phyloP scores from a whole-genome alignment of 2,329 filamentous ascomycete genomes.

The Fusarium setosum region DNA sequence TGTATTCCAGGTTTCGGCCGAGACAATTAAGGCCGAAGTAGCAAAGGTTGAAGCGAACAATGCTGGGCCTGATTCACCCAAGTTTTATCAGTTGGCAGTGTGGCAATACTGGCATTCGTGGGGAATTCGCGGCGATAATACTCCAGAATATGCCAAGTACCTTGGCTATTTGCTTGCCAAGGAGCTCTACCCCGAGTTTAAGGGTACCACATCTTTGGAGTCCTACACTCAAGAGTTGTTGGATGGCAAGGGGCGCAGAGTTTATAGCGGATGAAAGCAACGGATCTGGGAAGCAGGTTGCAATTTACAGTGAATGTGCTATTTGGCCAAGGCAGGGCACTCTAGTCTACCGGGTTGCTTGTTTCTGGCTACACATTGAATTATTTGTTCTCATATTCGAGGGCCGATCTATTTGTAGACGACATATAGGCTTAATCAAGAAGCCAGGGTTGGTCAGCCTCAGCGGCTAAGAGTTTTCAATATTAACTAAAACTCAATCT shows the following conservation, averaged over 20 bases:
- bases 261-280: background rate
- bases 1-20: background rate
- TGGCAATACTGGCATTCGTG: slow-evolving; percentile 55
- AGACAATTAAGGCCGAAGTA: background rate
- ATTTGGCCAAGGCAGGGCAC: no score
- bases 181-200: slow-evolving; percentile 65
- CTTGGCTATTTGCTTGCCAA: slow-evolving; percentile 64
- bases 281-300: no score
- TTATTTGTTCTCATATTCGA: no score
- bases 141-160: slow-evolving; percentile 62
- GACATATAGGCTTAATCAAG: no score
- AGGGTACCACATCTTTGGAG: slow-evolving; percentile 20
- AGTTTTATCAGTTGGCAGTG: background rate
- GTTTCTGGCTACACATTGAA: no score
- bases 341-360: no score
- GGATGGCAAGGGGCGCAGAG: background rate
- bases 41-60: background rate
- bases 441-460: no score
- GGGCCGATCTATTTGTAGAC: no score
- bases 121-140: slow-evolving; percentile 64
- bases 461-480: no score
- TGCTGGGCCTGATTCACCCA: background rate
- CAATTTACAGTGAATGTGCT: no score
- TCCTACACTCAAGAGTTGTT: background rate
- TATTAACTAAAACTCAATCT: no score